phyloP scores from a whole-genome alignment of 208 protist species.

The Trypanosoma cruzi region DNA sequence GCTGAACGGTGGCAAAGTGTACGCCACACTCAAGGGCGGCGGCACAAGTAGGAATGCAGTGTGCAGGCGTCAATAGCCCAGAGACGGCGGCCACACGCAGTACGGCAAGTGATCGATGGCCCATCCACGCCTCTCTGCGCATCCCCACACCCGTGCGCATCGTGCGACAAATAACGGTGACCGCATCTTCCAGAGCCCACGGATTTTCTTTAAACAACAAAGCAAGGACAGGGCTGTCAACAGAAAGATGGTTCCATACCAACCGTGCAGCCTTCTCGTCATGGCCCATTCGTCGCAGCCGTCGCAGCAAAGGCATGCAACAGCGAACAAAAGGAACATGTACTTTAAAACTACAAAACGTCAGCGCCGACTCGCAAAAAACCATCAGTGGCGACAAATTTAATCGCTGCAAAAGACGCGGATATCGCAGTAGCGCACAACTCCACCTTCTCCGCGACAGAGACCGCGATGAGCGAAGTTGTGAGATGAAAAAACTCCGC shows the following conservation, averaged over 20 bases:
- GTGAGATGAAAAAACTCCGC: conserved; percentile 13
- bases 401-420: conserved; percentile 32
- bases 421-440: conserved; percentile 33
- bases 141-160: conserved; percentile 37
- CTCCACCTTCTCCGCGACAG: conserved; percentile 24
- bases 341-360: conserved; percentile 40
- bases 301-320: conserved; percentile 35
- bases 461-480: conserved; percentile 26
- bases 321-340: conserved; percentile 31
- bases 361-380: conserved; percentile 30
- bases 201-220: conserved; percentile 29
- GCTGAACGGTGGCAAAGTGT: conserved; percentile 52
- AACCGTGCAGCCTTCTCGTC: conserved; percentile 46
- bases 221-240: conserved; percentile 13
- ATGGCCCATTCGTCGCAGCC: conserved; percentile 27
- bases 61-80: conserved; percentile 34
- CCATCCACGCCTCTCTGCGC: conserved; percentile 48
- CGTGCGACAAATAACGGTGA: conserved; percentile 34
- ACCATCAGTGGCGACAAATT: conserved; percentile 43
- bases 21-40: conserved; percentile 54
- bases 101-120: conserved; percentile 52
- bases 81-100: conserved; percentile 29
- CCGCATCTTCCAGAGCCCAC: conserved; percentile 27
- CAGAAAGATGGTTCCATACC: conserved; percentile 72
- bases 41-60: conserved; percentile 50